A percentile compares a stretch with the other conserved stretches of the same genome.
These are phyloP conservation scores for Chaetomiaceae sp. DNA, from an alignment of 2,329 filamentous ascomycete species.

Conservation along the genomic window DNA sequence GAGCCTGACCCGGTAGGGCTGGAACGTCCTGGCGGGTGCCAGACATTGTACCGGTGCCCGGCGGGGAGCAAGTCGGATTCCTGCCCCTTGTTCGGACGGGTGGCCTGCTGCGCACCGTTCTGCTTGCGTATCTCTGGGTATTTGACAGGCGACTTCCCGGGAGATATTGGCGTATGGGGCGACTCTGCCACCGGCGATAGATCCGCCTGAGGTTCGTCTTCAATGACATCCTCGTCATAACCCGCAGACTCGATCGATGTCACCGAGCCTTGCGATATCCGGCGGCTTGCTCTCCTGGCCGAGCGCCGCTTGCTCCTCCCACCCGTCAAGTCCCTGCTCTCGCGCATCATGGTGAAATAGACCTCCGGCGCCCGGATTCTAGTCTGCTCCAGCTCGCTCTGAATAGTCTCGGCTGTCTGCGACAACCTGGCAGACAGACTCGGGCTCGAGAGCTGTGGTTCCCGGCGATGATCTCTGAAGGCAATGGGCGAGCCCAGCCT, in stretches of 20 bases:
- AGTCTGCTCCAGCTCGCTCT: constrained; percentile 21
- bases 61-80: constrained; percentile 9
- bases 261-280: constrained; percentile 33
- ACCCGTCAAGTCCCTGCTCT: constrained; percentile 16
- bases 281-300: constrained; percentile 14
- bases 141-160: constrained; percentile 23
- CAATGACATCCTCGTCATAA: constrained; percentile 20
- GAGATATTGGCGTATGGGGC: constrained; percentile 30
- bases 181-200: constrained; percentile 50
- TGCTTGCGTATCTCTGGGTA: constrained; percentile 22
- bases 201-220: constrained; percentile 26
- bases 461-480: constrained; percentile 27
- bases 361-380: constrained; percentile 14
- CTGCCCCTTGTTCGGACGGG: not conserved
- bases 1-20: constrained; percentile 9
- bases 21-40: constrained; percentile 11
- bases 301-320: constrained; percentile 17
- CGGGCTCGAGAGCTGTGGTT: constrained; percentile 34
- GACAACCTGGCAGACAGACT: constrained; percentile 35
- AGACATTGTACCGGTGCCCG: constrained; percentile 11
- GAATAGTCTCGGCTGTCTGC: constrained; percentile 18
- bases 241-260: constrained; percentile 38
- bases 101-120: constrained; percentile 2
- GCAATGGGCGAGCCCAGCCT: constrained; percentile 26
- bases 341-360: constrained; percentile 16